Conservation (phyloP, 1,139 yeast genomes). For the Nakaseomyces glabratus region DNA sequence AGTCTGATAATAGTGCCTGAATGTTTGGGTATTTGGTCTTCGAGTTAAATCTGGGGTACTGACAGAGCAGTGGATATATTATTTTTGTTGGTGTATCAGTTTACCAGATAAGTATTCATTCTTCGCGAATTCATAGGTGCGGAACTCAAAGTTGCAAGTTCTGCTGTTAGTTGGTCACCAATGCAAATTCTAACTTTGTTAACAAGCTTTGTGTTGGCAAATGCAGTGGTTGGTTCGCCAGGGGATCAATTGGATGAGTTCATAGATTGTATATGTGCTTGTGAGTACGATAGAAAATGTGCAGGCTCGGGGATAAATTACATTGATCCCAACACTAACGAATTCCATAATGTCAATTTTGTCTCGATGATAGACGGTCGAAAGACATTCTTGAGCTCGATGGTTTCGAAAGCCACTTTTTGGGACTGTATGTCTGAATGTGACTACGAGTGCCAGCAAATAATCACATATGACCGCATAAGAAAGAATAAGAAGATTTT, state of each 20-base stretch:
- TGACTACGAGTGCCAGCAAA: conserved; percentile 84
- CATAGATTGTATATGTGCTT: conserved; percentile 52
- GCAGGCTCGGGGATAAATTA: conserved; percentile 19
- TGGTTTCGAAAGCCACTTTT: conserved; percentile 38
- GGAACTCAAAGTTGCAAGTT: no score
- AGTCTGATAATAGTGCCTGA: no score
- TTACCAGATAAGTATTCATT: no score
- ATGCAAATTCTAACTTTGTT: conserved; percentile 1
- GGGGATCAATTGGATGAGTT: conserved; percentile 76
- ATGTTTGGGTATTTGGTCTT: no score
- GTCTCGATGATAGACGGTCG: conserved; percentile 9
- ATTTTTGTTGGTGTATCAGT: no score
- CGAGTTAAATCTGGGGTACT: no score
- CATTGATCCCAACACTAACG: conserved; percentile 21
- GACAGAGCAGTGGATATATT: no score
- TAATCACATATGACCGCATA: conserved; percentile 50
- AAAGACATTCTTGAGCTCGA: conserved; percentile 12
- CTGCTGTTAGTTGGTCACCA: no score
- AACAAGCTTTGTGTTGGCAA: neutral
- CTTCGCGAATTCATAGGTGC: no score
- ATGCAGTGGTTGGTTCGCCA: conserved; percentile 41
- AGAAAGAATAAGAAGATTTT: conserved; percentile 42
- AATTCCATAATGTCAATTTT: conserved; percentile 31
- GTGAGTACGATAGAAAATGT: conserved; percentile 37
- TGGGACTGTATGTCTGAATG: conserved; percentile 85